Evolutionary conservation across 345 rosid species (phyloP), one percentile per base, ranked within the genome.

Genomic region (Noccaea bulbosa): DNA sequence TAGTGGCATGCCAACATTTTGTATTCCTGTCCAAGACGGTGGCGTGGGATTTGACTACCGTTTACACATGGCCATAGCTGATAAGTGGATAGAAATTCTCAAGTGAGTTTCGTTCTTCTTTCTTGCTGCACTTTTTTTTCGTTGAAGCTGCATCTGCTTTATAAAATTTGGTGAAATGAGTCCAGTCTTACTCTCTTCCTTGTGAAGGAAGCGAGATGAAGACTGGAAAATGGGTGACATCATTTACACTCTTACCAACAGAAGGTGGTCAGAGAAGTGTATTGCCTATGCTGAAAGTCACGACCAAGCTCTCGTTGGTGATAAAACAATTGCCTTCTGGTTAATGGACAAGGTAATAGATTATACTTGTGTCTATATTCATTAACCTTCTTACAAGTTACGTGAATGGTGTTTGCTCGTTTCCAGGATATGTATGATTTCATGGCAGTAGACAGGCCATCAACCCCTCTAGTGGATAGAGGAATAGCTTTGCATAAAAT

Each of bases 1-100:
- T 63, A 90, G 98, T 80, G 97, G 98, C 78, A 93, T 93, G 97
- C 98, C 98, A 80, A 84, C 96, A 57, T 87, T 93, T 63, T 86
- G 97, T 75, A 78, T 93, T 74, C 89, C 96, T 73, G 85, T 88
- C 46, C 78, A 88, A 77, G 96, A 91, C 83, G 98, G 97, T 54
- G 98, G 98, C 24, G 91, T 93, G 59, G 98, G 98, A 76, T 93
- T 93, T 80, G 96, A 93, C 83, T 93, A 91, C 79, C 96, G 98
- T 47, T 78, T 93, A 72, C 98, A 93, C 43, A 93, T 93, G 98
- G 97, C 98, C 46, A 71, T 93, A 75, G 92, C 98, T 67, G 98
- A 93, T 80, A 93, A 93, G 63, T 93, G 97, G 98, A 93, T 93
- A 64, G 94, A 91, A 77, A 79, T 93, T 69, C 94, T 93, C 60